phyloP scores from a whole-genome alignment of 305 asterid genomes.

The Fraxinus paxiana region DNA sequence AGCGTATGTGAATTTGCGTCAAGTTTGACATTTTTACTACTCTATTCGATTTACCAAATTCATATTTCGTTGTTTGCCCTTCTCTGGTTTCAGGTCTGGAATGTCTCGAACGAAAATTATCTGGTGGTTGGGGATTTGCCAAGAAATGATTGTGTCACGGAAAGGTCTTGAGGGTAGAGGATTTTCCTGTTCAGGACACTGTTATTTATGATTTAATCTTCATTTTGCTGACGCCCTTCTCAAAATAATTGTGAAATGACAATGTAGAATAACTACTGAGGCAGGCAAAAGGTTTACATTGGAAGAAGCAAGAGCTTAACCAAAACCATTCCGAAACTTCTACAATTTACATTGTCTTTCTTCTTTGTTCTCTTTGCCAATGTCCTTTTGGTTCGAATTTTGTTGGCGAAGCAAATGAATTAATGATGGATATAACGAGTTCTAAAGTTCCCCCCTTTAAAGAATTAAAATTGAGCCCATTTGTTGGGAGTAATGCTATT shows the following conservation, averaged over 20 bases:
- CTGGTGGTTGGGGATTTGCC: slow-evolving; percentile 7
- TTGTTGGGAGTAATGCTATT: neutral
- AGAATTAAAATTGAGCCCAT: neutral
- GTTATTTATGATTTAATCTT: slow-evolving; percentile 24
- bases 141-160: slow-evolving; percentile 11
- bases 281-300: neutral
- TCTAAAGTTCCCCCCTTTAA: neutral
- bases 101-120: slow-evolving; percentile 8
- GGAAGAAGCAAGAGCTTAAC: neutral
- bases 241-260: slow-evolving; percentile 12
- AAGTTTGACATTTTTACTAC: neutral
- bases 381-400: neutral
- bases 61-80: neutral
- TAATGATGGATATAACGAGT: neutral
- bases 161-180: slow-evolving; percentile 11
- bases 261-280: neutral
- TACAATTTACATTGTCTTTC: neutral
- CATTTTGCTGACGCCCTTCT: slow-evolving; percentile 20
- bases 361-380: neutral
- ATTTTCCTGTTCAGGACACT: slow-evolving; percentile 11
- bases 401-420: neutral
- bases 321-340: neutral
- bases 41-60: neutral
- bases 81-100: slow-evolving; percentile 29
- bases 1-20: slow-evolving; percentile 26